These are phyloP conservation scores for Purpureocillium takamizusanense DNA, from an alignment of 2,329 filamentous ascomycete species.

Conservation along the genomic window DNA sequence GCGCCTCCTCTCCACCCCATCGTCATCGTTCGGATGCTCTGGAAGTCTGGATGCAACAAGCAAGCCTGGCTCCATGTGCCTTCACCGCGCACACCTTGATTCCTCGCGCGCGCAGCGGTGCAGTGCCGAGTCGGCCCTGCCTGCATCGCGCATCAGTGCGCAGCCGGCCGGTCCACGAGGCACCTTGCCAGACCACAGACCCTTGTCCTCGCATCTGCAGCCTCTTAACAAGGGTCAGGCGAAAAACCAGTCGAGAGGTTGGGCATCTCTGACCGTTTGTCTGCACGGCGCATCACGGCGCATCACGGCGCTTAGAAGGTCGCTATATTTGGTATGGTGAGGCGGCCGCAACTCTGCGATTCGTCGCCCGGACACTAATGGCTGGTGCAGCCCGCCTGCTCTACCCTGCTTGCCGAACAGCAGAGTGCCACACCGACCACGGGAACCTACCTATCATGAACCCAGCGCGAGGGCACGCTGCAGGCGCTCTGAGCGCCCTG, in stretches of 20 bases:
- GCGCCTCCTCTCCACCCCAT: too few relatives aligned
- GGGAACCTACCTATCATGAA: slow-evolving; percentile 5
- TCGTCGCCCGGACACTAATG: background rate
- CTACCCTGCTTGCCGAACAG: background rate
- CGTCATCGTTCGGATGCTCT: too few relatives aligned
- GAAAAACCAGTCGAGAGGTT: background rate
- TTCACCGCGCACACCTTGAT: too few relatives aligned
- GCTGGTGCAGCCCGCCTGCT: background rate
- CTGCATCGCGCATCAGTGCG: too few relatives aligned
- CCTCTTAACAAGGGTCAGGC: slow-evolving; percentile 1
- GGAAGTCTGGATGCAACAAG: too few relatives aligned
- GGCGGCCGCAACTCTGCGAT: background rate
- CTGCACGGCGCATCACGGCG: slow-evolving; percentile 9
- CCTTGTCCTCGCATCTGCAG: slow-evolving; percentile 1
- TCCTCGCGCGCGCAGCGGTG: too few relatives aligned
- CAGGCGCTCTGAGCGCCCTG: slow-evolving; percentile 9
- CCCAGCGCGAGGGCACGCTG: slow-evolving; percentile 4
- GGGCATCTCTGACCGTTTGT: background rate
- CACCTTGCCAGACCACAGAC: background rate
- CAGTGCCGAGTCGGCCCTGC: too few relatives aligned
- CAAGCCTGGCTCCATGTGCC: too few relatives aligned
- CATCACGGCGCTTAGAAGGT: slow-evolving; percentile 18
- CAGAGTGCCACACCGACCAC: background rate
- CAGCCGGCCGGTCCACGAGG: too few relatives aligned
- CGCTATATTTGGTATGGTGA: slow-evolving; percentile 18